Evolutionary conservation across 1,284 basidiomycete genomes (phyloP), one percentile per base, ranked within the genome.

Genomic region (Ganoderma multipileum): DNA sequence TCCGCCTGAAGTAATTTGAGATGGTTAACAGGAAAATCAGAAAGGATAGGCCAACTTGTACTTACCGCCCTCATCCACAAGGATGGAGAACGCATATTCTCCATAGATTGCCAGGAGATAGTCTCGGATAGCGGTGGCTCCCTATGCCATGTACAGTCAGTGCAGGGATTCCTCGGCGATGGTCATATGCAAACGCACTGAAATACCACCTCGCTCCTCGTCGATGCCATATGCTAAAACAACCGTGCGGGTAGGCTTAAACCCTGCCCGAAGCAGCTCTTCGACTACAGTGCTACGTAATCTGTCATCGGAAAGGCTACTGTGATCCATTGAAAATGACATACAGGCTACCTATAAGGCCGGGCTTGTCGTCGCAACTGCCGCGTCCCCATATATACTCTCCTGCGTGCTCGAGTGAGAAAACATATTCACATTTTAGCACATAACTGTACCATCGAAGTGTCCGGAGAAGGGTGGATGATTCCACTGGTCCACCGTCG

Each of bases 191-290:
- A 65, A 79, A 77, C 79, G 64, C 68, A 85, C 86, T 5, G 83
- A 82, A 42, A 82, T 77, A 3, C 90, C 89, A 28, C 84, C 81
- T 2, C 83, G 79, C 78, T 94, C 92, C 74, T 93, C 92, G 74
- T 94, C 91, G 63, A 88, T 89, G 16, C 92, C 92, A 68, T 87
- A 89, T 2, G 88, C 86, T 30, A 92, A 79, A 16, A 93, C 82
- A 55, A 93, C 79, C 0, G 84, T 84, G 5, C 89, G 82, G 14
- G 80, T 78, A 0, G 88, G 89, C 42, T 80, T 72, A 72, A 88
- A 90, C 28, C 83, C 85, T 30, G 78, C 79, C 59, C 83, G 80
- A n/a, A 91, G 75, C 2, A 91, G 79, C 2, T 83, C 81, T 76
- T 91, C 88, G 3, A 91, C 73, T 0, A 87, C 82, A 2, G 81